Evolutionary conservation across 768 basidiomycete species (phyloP).

Genomic region (Boletus rufocinnamomeus): DNA sequence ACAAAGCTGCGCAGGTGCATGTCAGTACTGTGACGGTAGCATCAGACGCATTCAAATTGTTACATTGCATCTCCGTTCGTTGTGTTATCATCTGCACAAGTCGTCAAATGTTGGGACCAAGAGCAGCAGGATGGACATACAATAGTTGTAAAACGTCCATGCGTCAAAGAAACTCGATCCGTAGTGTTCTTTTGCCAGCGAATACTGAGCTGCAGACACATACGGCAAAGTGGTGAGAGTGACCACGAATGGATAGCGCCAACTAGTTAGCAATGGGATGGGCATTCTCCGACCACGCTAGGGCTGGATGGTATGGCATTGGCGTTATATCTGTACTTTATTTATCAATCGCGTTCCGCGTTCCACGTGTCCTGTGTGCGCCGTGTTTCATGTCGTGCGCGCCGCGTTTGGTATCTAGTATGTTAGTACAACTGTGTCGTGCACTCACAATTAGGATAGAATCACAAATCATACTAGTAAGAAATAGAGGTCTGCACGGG

Average conservation of each 20-base stretch:
- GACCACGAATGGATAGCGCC: conserved; percentile 6
- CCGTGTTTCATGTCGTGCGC: too few species aligned
- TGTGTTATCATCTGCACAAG: conserved; percentile 58
- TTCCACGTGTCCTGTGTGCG: too few species aligned
- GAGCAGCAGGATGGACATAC: conserved; percentile 37
- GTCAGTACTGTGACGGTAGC: conserved; percentile 5
- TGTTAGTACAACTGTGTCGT: too few species aligned
- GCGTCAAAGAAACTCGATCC: conserved; percentile 66
- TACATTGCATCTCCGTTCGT: conserved; percentile 66
- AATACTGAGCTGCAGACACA: conserved; percentile 42
- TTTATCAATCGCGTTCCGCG: too few species aligned
- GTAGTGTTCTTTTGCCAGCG: conserved; percentile 55
- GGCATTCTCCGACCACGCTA: conserved; percentile 11
- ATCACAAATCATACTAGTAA: too few species aligned
- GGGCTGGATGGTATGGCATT: not conserved
- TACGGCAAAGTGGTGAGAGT: conserved; percentile 9
- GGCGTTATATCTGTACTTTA: too few species aligned
- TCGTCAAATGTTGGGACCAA: not conserved
- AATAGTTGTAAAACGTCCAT: conserved; percentile 65
- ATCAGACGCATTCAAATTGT: conserved; percentile 6
- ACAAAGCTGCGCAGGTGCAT: conserved; percentile 45
- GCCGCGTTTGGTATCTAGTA: too few species aligned
- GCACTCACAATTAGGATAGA: too few species aligned
- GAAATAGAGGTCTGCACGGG: too few species aligned
- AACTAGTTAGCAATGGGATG: not conserved